Base-by-base conservation (phyloP, 2,329 filamentous ascomycete species). In the Pestalotiopsis sp. region DNA sequence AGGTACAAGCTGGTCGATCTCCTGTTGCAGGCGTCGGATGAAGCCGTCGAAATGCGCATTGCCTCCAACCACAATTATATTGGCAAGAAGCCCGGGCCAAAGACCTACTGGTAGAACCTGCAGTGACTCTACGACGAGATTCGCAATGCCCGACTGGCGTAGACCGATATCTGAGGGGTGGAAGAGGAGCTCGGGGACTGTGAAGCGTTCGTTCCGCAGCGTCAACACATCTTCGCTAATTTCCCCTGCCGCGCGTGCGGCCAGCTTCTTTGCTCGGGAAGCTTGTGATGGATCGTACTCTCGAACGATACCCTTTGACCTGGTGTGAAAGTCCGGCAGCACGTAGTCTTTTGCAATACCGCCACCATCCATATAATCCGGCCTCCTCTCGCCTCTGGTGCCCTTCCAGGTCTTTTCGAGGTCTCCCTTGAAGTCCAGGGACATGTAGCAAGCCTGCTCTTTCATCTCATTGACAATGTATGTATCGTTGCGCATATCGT, bases 401-500 rank as follows among this genome's bases (percentile, higher is more conserved):
- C 91, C 92, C 79, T 94, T 96, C 94, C 94, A 97, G 0, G 91
- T 91, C 72, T 86, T 87, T 71, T 98, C 95, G 45, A 99, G 87
- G 74, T 98, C 94, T 6, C 79, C 76, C 31, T 85, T 84, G 79
- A 98, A 98, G 76, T 97, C 90, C 1, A 88, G 83, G 2, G 92
- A 92, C 12, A 98, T 90, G 74, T 92, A 98, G 77, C 94, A 97
- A 0, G 92, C 90, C 4, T 91, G 87, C 78, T 99, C 96, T 78
- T 99, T 99, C 80, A 98, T 95, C 79, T 98, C 93, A 76, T 97
- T 97, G 78, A 98, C 94, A 65, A 98, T 91, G 79, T 97, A 91
- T 0, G 93, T 92, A 75, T 99, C 96, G 79, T 97, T 95, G 71
- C 96, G 90, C 90, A 99, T 95, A 78, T 98, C 95, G 80, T 97